Percentiles rank a stretch among this genome's conserved stretches.
Conservation (phyloP, 441 rosid genomes). For the Viola pubescens region DNA sequence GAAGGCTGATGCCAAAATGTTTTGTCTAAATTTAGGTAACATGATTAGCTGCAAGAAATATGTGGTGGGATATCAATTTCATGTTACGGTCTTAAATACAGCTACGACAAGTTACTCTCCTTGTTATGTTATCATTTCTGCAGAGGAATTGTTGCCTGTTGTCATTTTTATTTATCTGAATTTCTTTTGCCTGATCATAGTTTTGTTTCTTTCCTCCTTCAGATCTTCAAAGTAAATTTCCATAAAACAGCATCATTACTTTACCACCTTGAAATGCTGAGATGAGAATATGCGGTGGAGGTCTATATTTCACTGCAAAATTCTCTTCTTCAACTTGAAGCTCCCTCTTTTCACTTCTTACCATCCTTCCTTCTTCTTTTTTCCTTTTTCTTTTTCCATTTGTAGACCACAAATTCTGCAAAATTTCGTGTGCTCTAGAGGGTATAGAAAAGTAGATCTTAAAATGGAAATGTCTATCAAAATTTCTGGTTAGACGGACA, state of each 20-base stretch:
- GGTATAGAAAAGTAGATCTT: constrained; percentile 2
- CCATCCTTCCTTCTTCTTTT: too few relatives aligned
- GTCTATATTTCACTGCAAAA: not conserved
- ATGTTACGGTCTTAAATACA: too few relatives aligned
- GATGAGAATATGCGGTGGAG: not conserved
- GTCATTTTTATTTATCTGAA: too few relatives aligned
- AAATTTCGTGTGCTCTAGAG: constrained; percentile 2
- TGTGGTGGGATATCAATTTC: too few relatives aligned
- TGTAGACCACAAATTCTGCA: not conserved
- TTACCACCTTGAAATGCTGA: constrained; percentile 2
- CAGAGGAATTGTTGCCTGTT: too few relatives aligned
- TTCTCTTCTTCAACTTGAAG: constrained; percentile 4
- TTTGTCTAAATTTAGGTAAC: too few relatives aligned
- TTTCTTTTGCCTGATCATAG: too few relatives aligned
- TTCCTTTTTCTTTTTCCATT: constrained; percentile 7
- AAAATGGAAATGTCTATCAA: not conserved
- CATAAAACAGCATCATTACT: not conserved
- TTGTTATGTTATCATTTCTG: too few relatives aligned
- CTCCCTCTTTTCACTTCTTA: not conserved
- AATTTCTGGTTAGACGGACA: not conserved
- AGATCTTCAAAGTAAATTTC: not conserved
- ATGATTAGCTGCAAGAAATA: too few relatives aligned
- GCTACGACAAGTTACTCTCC: too few relatives aligned
- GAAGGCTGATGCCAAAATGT: too few relatives aligned
- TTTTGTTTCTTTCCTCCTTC: too few relatives aligned